Evolutionary conservation across 2,329 filamentous ascomycete genomes (phyloP).

Genomic region (Botrytis squamosa): DNA sequence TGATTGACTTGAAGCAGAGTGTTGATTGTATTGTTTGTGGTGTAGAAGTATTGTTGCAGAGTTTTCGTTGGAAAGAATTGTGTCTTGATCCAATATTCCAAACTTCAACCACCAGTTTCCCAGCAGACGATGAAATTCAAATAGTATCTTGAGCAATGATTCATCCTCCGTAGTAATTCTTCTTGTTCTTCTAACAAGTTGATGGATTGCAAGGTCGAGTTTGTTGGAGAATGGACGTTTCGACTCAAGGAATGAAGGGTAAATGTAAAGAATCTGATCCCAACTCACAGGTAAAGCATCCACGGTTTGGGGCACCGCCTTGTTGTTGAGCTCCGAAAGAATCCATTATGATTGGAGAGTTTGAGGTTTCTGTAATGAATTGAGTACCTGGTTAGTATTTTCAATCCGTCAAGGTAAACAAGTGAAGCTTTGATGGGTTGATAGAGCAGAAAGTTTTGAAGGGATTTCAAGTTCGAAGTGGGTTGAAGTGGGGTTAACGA

Average conservation of each 20-base stretch:
- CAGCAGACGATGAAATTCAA: not conserved
- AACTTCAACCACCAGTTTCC: not conserved
- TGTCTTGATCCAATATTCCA: not conserved
- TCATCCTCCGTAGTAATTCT: not conserved
- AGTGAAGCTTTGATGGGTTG: not conserved
- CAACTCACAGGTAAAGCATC: conserved; percentile 53
- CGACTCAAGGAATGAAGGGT: conserved; percentile 25
- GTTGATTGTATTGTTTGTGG: not conserved
- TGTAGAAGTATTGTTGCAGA: not conserved
- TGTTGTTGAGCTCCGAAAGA: conserved; percentile 29
- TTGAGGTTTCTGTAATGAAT: conserved; percentile 22
- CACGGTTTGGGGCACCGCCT: conserved; percentile 40
- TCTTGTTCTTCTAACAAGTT: not conserved
- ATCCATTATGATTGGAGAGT: conserved; percentile 35
- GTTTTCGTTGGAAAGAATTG: not conserved
- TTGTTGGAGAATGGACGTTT: not conserved
- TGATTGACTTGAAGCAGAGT: not conserved
- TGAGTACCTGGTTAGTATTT: conserved; percentile 21
- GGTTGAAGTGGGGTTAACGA: conserved; percentile 19
- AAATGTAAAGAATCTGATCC: conserved; percentile 14
- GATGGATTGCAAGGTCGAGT: not conserved
- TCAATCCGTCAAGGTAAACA: not conserved
- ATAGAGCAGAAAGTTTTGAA: not conserved
- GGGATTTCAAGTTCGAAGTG: conserved; percentile 4
- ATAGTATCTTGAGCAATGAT: not conserved